Conservation (phyloP, 768 basidiomycete genomes). For the Tricholoma saponaceum region DNA sequence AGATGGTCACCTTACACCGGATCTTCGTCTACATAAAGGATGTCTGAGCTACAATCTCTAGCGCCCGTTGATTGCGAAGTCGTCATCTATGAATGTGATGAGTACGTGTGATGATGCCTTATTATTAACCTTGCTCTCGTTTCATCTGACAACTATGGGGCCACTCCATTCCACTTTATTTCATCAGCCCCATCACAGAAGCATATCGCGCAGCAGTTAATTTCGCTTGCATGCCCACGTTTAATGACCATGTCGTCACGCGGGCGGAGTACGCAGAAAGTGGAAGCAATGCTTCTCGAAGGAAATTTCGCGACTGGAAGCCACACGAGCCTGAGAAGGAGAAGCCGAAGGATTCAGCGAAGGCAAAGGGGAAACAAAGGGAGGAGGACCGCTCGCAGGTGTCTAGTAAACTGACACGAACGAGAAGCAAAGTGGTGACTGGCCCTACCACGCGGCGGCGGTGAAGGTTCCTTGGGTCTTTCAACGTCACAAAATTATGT, state of each 20-base stretch:
- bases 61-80: conserved; percentile 84
- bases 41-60: conserved; percentile 68
- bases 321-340: conserved; percentile 32
- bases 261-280: conserved; percentile 82
- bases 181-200: conserved; percentile 60
- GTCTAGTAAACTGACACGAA: conserved; percentile 15
- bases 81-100: conserved; percentile 60
- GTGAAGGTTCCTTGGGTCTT: conserved; percentile 3
- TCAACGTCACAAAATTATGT: not conserved
- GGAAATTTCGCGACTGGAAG: conserved; percentile 71
- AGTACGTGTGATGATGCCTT: conserved; percentile 48
- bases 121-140: conserved; percentile 2
- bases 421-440: conserved; percentile 11
- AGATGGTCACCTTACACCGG: not conserved
- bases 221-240: conserved; percentile 51
- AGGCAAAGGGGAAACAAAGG: conserved; percentile 27
- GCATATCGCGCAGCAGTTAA: conserved; percentile 57
- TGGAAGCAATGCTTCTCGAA: conserved; percentile 70
- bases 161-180: not conserved
- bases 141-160: conserved; percentile 13
- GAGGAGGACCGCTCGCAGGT: conserved; percentile 28
- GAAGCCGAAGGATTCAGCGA: conserved; percentile 25
- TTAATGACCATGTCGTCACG: conserved; percentile 56
- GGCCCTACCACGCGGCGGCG: conserved; percentile 12
- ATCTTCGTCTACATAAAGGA: conserved; percentile 37